A percentile compares a stretch with the other conserved stretches of the same genome.
phyloP scores from a whole-genome alignment of 768 basidiomycete genomes.

The Russula sp. region DNA sequence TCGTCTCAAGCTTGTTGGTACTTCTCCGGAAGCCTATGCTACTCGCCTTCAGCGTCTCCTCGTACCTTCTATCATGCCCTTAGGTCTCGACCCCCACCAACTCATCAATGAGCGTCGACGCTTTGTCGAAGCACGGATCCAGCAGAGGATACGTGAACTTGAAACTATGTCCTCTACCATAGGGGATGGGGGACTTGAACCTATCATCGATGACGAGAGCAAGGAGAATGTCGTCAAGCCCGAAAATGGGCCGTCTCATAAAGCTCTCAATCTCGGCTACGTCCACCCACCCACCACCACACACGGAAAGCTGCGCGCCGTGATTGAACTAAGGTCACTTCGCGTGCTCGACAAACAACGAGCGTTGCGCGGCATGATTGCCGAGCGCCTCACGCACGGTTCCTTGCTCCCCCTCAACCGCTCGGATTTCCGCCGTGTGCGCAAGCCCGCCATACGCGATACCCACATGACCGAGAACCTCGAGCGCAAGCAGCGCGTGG shows the following conservation, averaged over 20 bases:
- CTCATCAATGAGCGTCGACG: conserved; percentile 88
- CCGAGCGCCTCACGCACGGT: conserved; percentile 82
- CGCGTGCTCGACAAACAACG: conserved; percentile 88
- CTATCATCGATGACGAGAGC: conserved; percentile 34
- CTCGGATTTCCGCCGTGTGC: conserved; percentile 77
- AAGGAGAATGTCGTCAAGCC: conserved; percentile 31
- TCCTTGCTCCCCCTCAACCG: conserved; percentile 88
- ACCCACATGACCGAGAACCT: conserved; percentile 82
- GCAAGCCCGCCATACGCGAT: conserved; percentile 83
- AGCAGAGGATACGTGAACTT: conserved; percentile 84
- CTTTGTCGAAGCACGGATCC: conserved; percentile 82
- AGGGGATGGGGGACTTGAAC: conserved; percentile 65
- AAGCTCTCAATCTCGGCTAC: conserved; percentile 28
- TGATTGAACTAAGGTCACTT: conserved; percentile 90
- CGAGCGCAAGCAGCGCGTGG: conserved; percentile 85
- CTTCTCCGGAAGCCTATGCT: conserved; percentile 54
- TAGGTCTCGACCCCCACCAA: conserved; percentile 87
- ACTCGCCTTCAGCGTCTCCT: conserved; percentile 74
- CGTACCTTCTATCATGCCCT: conserved; percentile 84
- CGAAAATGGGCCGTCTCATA: conserved; percentile 11
- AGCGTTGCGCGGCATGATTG: conserved; percentile 74
- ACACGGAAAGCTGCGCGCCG: conserved; percentile 78
- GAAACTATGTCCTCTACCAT: conserved; percentile 72
- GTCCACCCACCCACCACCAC: conserved; percentile 51
- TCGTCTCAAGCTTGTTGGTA: conserved; percentile 57